Evolutionary conservation across 169 alveolate genomes (phyloP), one percentile per base, ranked within the genome.

Genomic region (Blepharisma undulans): DNA sequence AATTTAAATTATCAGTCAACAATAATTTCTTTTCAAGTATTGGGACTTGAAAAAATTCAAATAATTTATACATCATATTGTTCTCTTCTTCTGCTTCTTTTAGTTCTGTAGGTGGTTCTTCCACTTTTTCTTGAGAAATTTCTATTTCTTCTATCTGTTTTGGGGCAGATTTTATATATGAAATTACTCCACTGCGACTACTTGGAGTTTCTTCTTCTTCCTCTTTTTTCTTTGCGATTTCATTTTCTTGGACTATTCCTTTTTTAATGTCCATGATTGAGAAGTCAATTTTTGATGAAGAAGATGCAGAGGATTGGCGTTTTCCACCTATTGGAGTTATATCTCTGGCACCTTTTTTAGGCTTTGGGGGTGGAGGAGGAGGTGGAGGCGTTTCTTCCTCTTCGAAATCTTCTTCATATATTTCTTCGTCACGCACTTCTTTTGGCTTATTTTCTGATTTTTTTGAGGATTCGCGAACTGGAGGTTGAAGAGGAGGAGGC

Each of bases 341-440:
- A 48, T 48, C 66, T 48, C 66, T 1, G 7, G 71, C 34, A 25
- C 34, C 86, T 22, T 72, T n/a, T 5, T 30, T 22, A 32, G 48
- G 29, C 61, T 7, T 82, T 36, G 89, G 48, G 7, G 61, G 25
- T 14, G 77, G 89, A 21, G 25, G 29, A 22, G 89, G 66, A 25
- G 80, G 80, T 4, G 86, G 86, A 21, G 29, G 34, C 29, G 34
- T 33, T 36, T 33, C 78, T 82, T 82, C 89, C 60, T 82, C 89
- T 82, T n/a, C 89, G 76, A 82, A 82, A 30, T 82, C 89, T 82
- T 82, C 89, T 82, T 82, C 89, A 60, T 82, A 82, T 21, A 82
- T 82, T 82, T 82, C 89, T 25, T 82, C 89, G 8, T 32, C 71
- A 7, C 29, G 7, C 0, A 25, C 87, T 33, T 48, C 66, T 48